phyloP scores from a whole-genome alignment of 2,329 filamentous ascomycete genomes.

The Xylariaceae sp. region DNA sequence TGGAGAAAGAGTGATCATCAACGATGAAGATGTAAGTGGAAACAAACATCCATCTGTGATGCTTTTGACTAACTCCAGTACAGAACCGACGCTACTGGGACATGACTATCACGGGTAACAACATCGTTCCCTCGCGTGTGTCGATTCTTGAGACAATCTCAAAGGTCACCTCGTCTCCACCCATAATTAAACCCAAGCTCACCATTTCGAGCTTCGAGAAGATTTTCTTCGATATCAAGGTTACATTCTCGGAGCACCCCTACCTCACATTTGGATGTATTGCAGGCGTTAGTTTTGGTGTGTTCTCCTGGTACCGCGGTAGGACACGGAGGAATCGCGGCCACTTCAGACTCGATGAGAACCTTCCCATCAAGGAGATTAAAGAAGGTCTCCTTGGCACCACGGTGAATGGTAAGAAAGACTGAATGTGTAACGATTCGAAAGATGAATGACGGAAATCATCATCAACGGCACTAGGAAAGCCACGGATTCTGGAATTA shows the following conservation, averaged over 20 bases:
- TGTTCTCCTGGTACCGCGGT: conserved; percentile 50
- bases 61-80: conserved; percentile 29
- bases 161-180: conserved; percentile 64
- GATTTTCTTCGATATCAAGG: conserved; percentile 63
- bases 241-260: conserved; percentile 55
- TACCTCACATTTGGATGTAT: conserved; percentile 55
- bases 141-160: conserved; percentile 84
- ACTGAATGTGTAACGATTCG: conserved; percentile 28
- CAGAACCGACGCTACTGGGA: conserved; percentile 96
- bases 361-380: conserved; percentile 42
- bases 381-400: conserved; percentile 64
- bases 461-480: conserved; percentile 11
- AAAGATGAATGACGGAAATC: conserved; percentile 1
- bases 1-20: conserved; percentile 91
- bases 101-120: conserved; percentile 79
- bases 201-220: conserved; percentile 70
- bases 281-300: conserved; percentile 50
- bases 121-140: conserved; percentile 83
- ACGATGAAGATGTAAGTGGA: conserved; percentile 93
- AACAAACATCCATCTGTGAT: no score
- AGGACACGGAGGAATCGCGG: conserved; percentile 50
- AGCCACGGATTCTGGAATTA: conserved; percentile 15
- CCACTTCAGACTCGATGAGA: conserved; percentile 60
- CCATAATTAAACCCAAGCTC: conserved; percentile 71
- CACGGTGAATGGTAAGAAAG: conserved; percentile 46